Base-by-base conservation (phyloP, 768 basidiomycete genomes). In the Xerocomellus dryophilus region DNA sequence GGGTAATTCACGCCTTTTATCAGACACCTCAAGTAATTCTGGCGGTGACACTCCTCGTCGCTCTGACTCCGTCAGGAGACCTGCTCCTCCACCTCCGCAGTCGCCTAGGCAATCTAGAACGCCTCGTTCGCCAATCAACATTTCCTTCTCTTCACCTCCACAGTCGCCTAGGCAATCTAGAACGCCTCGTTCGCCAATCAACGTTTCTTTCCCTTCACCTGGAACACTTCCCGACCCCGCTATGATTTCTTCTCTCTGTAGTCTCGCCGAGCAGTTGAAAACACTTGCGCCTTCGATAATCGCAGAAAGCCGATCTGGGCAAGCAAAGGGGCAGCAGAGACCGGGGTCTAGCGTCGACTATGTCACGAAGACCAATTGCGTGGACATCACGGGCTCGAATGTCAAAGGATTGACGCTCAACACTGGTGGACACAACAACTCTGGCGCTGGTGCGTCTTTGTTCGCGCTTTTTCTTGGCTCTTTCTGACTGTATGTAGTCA, bases 361-460 rank as follows among this genome's bases (percentile, higher is more conserved):
- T 4, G 50, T 42, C n/a, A 29, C 5, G 7, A 59, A 21, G 50
- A 14, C 11, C 9, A 50, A 60, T n/a, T 56, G 50, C 23, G 2
- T 60, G 23, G 46, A 47, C 0, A 12, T 62, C 12, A 38, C 0
- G 0, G 15, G 4, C 23, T 54, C 58, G 1, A 49, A 2, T 3
- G 52, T 38, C 5, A 43, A 52, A 0, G 62, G 57, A 17, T 0
- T 51, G 18, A 63, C 61, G 11, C 5, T 62, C 42, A 56, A 62
- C 34, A 50, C 41, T 32, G 47, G 47, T 11, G 52, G 49, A 18
- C 11, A 1, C 17, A 20, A 48, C 2, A 54, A 54, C 8, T 15
- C 47, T 31, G 62, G 62, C 9, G 50, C 54, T 21, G 55, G 62
- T 62, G 7, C n/a, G 62, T 57, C 20, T 17, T 12, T 12, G 39